Evolutionary conservation across 495 filamentous ascomycete species (phyloP), one percentile per base, ranked within the genome.

Genomic region (Cercophora sp.): DNA sequence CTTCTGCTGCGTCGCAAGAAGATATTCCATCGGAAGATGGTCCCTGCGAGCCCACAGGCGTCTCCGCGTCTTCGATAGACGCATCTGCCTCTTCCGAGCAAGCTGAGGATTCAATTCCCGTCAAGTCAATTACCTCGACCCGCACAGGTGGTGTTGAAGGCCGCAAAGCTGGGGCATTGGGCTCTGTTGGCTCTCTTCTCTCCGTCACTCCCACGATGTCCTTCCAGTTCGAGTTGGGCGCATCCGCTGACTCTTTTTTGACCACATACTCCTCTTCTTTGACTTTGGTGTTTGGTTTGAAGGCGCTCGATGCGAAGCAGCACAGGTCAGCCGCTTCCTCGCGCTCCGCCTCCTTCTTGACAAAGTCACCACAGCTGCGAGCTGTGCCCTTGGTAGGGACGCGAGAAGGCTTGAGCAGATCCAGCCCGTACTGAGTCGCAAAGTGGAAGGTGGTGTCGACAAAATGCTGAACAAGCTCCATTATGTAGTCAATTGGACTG

Each of bases 381-480:
- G 36, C 15, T 2, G 36, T 8, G 8, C 22, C 36, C 36, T 39
- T 15, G 16, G 18, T 39, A 19, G 1, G 8, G 15, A 2, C 10
- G n/a, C 2, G 18, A 2, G 36, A 19, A 3, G 15, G 16, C 10
- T 39, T 20, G 22, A 39, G 10, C 2, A 39, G 36, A n/a, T 39
- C 15, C n/a, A 39, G 15, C 2, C 36, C 36, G n/a, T 39, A 18
- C n/a, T 39, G 36, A 3, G 36, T 39, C 16, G 36, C 36, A 9
- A 39, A 39, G n/a, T 39, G 36, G n/a, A 39, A 39, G 5, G 36
- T 39, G 36, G 22, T 20, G 36, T 39, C n/a, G 36, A 39, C 36
- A n/a, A 39, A 39, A 5, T 39, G 18, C n/a, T n/a, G 15, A 18
- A 39, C 5, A 18, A n/a, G 18, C 2, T 39, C 36, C 36, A 39